Percentiles rank a stretch among this genome's conserved stretches.
Conservation (phyloP, 495 filamentous ascomycete genomes). For the Staphylotrichum longicolle region DNA sequence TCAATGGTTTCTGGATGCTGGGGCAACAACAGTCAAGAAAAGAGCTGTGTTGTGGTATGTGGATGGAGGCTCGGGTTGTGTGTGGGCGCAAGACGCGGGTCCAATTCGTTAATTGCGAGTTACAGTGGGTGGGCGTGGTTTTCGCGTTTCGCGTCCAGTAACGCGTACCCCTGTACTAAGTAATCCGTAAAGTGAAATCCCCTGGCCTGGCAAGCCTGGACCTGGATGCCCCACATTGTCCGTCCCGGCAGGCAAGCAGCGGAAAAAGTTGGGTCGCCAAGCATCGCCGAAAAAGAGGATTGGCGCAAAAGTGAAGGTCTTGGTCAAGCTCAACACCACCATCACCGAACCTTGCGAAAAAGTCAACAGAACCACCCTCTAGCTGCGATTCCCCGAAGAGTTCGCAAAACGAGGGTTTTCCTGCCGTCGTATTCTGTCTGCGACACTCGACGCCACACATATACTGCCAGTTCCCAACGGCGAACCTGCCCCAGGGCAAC, state of each 20-base stretch:
- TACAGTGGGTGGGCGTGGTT: constrained; percentile 31
- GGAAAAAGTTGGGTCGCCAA: constrained; percentile 12
- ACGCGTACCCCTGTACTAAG: constrained; percentile 21
- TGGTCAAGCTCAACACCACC: constrained; percentile 1
- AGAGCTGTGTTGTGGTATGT: not conserved
- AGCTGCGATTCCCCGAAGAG: no score
- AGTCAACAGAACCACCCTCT: not conserved
- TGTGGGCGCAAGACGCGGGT: not conserved
- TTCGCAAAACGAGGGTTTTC: no score
- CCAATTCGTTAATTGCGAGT: constrained; percentile 16
- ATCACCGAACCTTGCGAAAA: constrained; percentile 4
- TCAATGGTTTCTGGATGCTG: not conserved
- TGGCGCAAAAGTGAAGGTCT: constrained; percentile 1
- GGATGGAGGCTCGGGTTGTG: not conserved
- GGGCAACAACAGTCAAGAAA: not conserved
- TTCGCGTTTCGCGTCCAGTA: constrained; percentile 28
- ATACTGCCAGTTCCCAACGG: not conserved
- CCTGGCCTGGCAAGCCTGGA: not conserved
- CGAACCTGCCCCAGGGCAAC: not conserved
- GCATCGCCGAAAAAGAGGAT: constrained; percentile 7
- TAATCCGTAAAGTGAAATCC: not conserved
- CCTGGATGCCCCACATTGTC: not conserved
- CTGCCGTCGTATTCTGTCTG: not conserved
- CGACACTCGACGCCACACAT: not conserved
- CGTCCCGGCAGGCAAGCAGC: constrained; percentile 22